Percentiles rank a stretch among this genome's conserved stretches.
phyloP scores from a whole-genome alignment of 2,329 filamentous ascomycete species.

The Aspergillus hortae region DNA sequence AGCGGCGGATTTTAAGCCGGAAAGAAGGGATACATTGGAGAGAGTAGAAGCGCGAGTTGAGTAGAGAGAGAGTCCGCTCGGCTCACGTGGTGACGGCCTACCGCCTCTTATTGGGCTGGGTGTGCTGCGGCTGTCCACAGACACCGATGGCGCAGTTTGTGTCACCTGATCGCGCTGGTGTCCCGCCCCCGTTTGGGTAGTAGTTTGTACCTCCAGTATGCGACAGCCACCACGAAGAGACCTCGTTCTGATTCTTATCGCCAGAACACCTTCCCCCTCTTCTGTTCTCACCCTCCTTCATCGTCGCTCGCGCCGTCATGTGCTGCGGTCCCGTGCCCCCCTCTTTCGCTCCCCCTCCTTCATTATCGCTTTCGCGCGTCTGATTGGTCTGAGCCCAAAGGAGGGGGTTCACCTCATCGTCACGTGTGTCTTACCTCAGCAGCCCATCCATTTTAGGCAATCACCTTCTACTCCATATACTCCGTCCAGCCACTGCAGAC shows the following conservation, averaged over 20 bases:
- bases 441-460: neutral
- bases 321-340: constrained; percentile 38
- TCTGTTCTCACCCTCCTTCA: constrained; percentile 13
- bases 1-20: constrained; percentile 20
- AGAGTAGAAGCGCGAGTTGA: constrained; percentile 26
- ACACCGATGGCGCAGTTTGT: constrained; percentile 23
- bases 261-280: neutral
- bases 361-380: neutral
- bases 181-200: no score
- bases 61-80: constrained; percentile 14
- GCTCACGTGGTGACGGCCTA: constrained; percentile 39
- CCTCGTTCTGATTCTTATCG: neutral
- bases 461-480: neutral
- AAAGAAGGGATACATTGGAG: constrained; percentile 25
- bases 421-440: constrained; percentile 21
- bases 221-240: neutral
- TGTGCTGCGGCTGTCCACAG: constrained; percentile 16
- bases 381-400: constrained; percentile 28
- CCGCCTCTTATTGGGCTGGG: constrained; percentile 9
- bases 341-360: constrained; percentile 17
- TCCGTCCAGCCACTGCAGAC: no score
- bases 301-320: constrained; percentile 27
- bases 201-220: neutral
- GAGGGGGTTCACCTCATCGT: constrained; percentile 21
- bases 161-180: constrained; percentile 28